Evolutionary conservation across 2,329 filamentous ascomycete genomes (phyloP), one percentile per base, ranked within the genome.

Genomic region (Paracorniculantispora psalliotae): DNA sequence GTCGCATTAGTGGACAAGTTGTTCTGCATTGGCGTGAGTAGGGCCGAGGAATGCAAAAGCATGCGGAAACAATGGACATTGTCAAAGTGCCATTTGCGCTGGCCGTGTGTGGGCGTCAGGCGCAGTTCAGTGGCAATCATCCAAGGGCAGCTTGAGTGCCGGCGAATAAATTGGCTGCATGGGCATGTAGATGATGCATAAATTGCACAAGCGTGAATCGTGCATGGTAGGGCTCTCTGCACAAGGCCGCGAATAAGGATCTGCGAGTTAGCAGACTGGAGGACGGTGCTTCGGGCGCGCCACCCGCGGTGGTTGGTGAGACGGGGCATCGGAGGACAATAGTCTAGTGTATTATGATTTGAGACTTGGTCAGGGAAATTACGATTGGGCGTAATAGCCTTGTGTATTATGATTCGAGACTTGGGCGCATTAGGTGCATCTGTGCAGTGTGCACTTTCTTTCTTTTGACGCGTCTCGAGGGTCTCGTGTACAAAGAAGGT

Each of bases 191-290:
- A 50, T 35, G 37, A 23, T 55, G 41, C 52, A 55, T 55, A 47
- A 54, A 44, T 21, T 7, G 28, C 12, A 28, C 9, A 25, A 26
- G 12, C 15, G 39, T 25, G 28, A 26, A 57, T 57, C 43, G 43
- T 57, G 53, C 53, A 48, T 48, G 17, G 37, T 41, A 53, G 23
- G 37, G 23, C 50, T 53, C 15, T 25, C 9, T 43, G 51, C 51
- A 53, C 44, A 44, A 53, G 26, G 19, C 26, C 10, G 51, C 39
- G 25, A 13, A 30, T 53, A 19, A 30, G 39, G 53, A 56, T 56
- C 53, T 19, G 28, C 43, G 7, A 44, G 28, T 4, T 17, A 15
- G n/a, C n/a, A n/a, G n/a, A n/a, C n/a, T n/a, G n/a, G n/a, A n/a
- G n/a, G n/a, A n/a, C n/a, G n/a, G n/a, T n/a, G n/a, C n/a, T n/a